Conservation (phyloP, 345 rosid species). For the Eucalyptus dawsonii region DNA sequence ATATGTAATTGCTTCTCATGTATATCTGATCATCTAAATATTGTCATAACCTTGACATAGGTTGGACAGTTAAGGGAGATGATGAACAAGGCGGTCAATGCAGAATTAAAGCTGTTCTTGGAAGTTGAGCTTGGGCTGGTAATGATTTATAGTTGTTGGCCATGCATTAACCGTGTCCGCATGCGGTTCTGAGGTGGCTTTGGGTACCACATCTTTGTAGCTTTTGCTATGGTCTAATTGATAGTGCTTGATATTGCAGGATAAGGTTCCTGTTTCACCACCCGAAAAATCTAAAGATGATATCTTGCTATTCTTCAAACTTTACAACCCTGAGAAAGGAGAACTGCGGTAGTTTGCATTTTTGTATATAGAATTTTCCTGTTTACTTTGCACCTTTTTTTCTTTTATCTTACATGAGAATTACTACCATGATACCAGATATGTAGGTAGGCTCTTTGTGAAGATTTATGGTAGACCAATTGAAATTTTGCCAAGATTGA, state of each 20-base stretch:
- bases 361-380: not conserved
- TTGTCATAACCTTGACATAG: conserved; percentile 10
- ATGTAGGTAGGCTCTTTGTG: conserved; percentile 75
- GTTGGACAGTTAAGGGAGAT: conserved; percentile 90
- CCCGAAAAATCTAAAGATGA: conserved; percentile 69
- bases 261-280: conserved; percentile 47
- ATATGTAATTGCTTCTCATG: not conserved
- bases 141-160: not conserved
- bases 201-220: not conserved
- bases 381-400: not conserved
- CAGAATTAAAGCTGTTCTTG: conserved; percentile 81
- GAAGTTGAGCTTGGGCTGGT: conserved; percentile 83
- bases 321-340: conserved; percentile 69
- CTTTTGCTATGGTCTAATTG: not conserved
- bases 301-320: conserved; percentile 84
- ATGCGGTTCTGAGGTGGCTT: not conserved
- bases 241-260: conserved; percentile 24
- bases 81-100: conserved; percentile 62
- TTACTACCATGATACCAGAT: conserved; percentile 33
- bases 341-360: conserved; percentile 48
- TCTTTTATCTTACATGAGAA: not conserved
- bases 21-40: not conserved
- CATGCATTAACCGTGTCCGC: not conserved
- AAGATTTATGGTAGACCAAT: conserved; percentile 70
- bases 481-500: conserved; percentile 60